A percentile compares a stretch with the other conserved stretches of the same genome.
phyloP scores from a whole-genome alignment of 2,329 filamentous ascomycete species.

The Trichoderma gracile region DNA sequence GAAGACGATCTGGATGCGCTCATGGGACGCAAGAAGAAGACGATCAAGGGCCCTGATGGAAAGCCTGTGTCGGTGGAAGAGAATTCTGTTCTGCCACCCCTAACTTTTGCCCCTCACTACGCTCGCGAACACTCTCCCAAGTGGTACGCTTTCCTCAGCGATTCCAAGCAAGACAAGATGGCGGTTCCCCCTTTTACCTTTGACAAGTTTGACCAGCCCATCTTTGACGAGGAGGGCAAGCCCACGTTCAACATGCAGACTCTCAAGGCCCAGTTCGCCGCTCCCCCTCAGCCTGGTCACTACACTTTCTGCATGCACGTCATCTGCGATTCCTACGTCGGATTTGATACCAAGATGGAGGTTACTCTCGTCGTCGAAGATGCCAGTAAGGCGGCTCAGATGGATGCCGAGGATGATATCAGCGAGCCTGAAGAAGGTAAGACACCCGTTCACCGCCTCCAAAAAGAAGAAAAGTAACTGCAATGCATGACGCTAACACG shows the following conservation, averaged over 20 bases:
- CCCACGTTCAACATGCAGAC: constrained; percentile 96
- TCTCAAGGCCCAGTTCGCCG: constrained; percentile 94
- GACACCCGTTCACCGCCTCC: constrained; percentile 35
- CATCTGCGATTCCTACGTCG: constrained; percentile 91
- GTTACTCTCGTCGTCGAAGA: constrained; percentile 89
- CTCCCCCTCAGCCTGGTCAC: constrained; percentile 85
- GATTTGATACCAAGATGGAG: constrained; percentile 89
- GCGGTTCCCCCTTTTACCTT: constrained; percentile 97
- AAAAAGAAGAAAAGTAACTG: no score
- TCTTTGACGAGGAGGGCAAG: constrained; percentile 76
- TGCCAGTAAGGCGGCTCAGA: constrained; percentile 76
- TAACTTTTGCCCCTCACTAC: constrained; percentile 90
- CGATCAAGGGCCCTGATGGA: constrained; percentile 62
- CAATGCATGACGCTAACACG: constrained; percentile 13
- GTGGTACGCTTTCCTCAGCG: constrained; percentile 94
- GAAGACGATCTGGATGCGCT: constrained; percentile 89
- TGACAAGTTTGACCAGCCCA: constrained; percentile 83
- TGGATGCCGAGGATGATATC: constrained; percentile 89
- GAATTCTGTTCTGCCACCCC: constrained; percentile 71
- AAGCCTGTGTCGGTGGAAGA: constrained; percentile 59
- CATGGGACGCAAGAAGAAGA: constrained; percentile 72
- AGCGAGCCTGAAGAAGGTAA: constrained; percentile 97
- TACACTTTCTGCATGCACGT: constrained; percentile 95
- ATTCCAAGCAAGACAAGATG: constrained; percentile 92
- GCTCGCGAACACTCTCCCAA: constrained; percentile 84